phyloP scores from a whole-genome alignment of 1,139 yeast genomes.

The Dujonia santamariae region DNA sequence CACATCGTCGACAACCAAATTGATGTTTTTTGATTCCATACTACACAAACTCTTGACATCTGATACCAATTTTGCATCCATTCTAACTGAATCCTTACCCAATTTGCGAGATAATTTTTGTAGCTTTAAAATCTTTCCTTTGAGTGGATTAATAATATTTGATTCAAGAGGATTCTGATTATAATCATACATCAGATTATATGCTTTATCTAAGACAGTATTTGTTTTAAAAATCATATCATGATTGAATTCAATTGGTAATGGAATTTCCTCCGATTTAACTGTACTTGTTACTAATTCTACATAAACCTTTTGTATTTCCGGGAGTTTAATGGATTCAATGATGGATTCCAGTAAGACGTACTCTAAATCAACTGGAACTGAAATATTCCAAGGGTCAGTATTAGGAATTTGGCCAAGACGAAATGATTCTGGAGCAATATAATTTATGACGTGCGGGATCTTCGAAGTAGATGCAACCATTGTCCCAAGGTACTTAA shows the following conservation, averaged over 20 bases:
- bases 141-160: slow-evolving; percentile 23
- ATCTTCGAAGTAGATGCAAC: slow-evolving; percentile 25
- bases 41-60: slow-evolving; percentile 29
- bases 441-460: slow-evolving; percentile 19
- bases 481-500: slow-evolving; percentile 17
- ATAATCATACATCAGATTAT: slow-evolving; percentile 10
- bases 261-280: slow-evolving; percentile 26
- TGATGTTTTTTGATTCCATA: slow-evolving; percentile 26
- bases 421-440: slow-evolving; percentile 8
- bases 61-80: slow-evolving; percentile 29
- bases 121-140: slow-evolving; percentile 18
- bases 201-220: slow-evolving; percentile 6
- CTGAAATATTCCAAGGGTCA: slow-evolving; percentile 6
- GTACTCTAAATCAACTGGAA: slow-evolving; percentile 8
- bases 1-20: slow-evolving; percentile 19
- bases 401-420: slow-evolving; percentile 6
- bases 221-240: slow-evolving; percentile 30
- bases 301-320: slow-evolving; percentile 24
- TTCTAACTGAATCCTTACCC: slow-evolving; percentile 23
- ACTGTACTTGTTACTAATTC: slow-evolving; percentile 37
- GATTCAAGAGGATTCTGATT: slow-evolving; percentile 25
- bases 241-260: slow-evolving; percentile 43
- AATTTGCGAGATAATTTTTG: slow-evolving; percentile 19
- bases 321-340: slow-evolving; percentile 19
- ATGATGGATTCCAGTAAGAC: slow-evolving; percentile 1